Base-by-base conservation (phyloP, 257 asterid species). In the Echites panduratus region DNA sequence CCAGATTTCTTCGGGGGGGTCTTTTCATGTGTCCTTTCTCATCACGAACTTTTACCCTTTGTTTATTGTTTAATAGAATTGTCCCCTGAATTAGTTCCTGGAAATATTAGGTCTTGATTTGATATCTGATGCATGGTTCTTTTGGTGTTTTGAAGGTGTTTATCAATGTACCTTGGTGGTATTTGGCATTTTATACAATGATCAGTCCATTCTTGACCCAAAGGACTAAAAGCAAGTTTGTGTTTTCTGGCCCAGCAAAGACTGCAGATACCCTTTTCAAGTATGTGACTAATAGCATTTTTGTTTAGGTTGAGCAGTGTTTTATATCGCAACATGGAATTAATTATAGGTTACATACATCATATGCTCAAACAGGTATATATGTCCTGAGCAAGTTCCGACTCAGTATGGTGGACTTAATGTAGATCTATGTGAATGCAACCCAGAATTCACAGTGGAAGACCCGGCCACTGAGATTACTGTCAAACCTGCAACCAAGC, bases 121-220 rank as follows among this genome's bases (percentile, higher is more conserved):
- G 68, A 41, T 24, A 12, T 70, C 2, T 66, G 32, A n/a, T 32
- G 38, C 38, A 32, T 32, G 38, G 38, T 32, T 32, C 38, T 32
- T 32, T 32, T 32, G 38, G 38, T 32, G 38, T 32, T 32, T 32
- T 32, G 38, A 32, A 92, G 97, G 96, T 93, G 71, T 90, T 90
- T 85, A 86, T 93, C 85, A 94, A 94, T 48, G 99, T 91, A 29
- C 99, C 99, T 1, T 91, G 99, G 99, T 94, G 99, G 99, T 89
- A 94, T 79, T 64, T 94, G 82, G 97, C 97, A 68, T 89, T 87
- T 85, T 85, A 89, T 53, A 88, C 87, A 24, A 83, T 91, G 97
- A 91, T 94, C 81, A 85, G 96, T 80, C 97, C 99, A 49, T 94
- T 94, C 90, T 75, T 89, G 77, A 94, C 99, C 41, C 90, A 80